Percentiles rank a stretch among this genome's conserved stretches.
phyloP scores from a whole-genome alignment of 371 early-diverging fungal species.

The Quaeritorhiza haematococci region DNA sequence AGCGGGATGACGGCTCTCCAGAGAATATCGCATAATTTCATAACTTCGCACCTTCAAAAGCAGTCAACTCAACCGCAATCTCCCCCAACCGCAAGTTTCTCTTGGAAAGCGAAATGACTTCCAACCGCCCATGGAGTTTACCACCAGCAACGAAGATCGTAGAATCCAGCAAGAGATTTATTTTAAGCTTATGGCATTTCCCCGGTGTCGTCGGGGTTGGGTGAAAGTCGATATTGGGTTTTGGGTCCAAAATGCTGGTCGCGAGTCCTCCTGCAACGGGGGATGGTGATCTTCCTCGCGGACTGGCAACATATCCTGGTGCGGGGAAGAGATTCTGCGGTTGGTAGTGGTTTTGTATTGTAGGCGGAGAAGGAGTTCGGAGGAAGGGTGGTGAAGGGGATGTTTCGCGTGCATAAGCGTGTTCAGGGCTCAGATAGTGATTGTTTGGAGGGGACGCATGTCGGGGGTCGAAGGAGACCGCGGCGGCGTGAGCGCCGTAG shows the following conservation, averaged over 20 bases:
- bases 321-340: too few species aligned
- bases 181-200: slow-evolving; percentile 49
- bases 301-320: too few species aligned
- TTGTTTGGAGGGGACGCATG: too few species aligned
- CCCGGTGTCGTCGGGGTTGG: slow-evolving; percentile 43
- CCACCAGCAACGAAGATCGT: slow-evolving; percentile 55
- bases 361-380: too few species aligned
- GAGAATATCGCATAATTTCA: not conserved
- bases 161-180: slow-evolving; percentile 48
- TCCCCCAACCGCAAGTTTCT: slow-evolving; percentile 47
- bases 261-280: not conserved
- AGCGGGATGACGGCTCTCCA: not conserved
- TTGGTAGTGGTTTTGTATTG: too few species aligned
- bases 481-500: too few species aligned
- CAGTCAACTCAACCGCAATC: slow-evolving; percentile 52
- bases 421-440: too few species aligned
- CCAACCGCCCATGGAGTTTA: slow-evolving; percentile 45
- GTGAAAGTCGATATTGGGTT: slow-evolving; percentile 45
- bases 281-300: too few species aligned
- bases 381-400: too few species aligned
- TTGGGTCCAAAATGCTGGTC: slow-evolving; percentile 5
- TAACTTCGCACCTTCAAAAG: slow-evolving; percentile 43
- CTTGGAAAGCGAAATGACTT: slow-evolving; percentile 36
- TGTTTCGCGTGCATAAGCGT: too few species aligned
- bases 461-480: too few species aligned